A percentile compares a stretch with the other conserved stretches of the same genome.
phyloP scores from a whole-genome alignment of 352 stramenopile species.

The Pythium folliculosum region DNA sequence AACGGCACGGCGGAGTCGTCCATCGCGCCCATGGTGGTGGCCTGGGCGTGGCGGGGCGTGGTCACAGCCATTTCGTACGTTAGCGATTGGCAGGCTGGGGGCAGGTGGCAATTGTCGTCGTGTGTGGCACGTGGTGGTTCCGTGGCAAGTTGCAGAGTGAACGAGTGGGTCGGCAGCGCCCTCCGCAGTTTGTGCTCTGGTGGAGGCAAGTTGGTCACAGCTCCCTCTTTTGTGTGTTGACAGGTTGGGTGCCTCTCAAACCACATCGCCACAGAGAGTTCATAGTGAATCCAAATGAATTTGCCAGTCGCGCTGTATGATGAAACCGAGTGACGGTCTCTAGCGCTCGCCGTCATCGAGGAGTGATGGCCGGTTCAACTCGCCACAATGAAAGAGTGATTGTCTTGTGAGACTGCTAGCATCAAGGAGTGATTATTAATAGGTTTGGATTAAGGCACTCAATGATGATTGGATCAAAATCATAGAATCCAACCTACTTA shows the following conservation, averaged over 20 bases:
- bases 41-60: neutral
- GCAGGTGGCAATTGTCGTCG: too few species aligned
- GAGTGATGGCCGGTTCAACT: neutral
- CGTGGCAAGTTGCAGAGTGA: neutral
- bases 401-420: too few species aligned
- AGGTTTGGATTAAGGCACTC: too few species aligned
- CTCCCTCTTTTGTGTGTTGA: too few species aligned
- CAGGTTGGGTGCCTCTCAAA: too few species aligned
- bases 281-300: too few species aligned
- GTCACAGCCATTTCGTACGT: neutral
- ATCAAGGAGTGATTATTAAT: too few species aligned
- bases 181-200: too few species aligned
- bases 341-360: neutral
- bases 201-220: too few species aligned
- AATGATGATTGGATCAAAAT: neutral
- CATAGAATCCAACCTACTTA: too few species aligned
- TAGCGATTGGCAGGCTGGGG: neutral
- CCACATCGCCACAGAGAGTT: too few species aligned
- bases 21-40: neutral
- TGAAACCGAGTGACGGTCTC: neutral
- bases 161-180: neutral
- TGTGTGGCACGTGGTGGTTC: neutral
- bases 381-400: too few species aligned
- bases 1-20: neutral
- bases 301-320: neutral